Evolutionary conservation across 1,139 yeast genomes (phyloP).

Genomic region (Waltiozyma sp.): DNA sequence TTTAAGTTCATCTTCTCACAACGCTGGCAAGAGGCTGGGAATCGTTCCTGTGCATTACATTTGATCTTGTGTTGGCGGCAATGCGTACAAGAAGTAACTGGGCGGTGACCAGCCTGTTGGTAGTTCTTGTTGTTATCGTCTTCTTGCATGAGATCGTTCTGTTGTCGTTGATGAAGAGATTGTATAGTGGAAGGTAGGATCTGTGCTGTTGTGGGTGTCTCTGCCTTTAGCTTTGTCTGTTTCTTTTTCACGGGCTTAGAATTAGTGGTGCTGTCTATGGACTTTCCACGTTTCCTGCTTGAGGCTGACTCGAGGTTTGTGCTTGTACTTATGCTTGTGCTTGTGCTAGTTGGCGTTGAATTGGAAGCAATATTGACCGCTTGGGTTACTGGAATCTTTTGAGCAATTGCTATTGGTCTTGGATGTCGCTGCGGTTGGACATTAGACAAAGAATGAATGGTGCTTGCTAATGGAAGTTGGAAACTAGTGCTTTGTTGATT

Average conservation of each 20-base stretch:
- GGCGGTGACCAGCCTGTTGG: conserved; percentile 48
- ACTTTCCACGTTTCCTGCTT: conserved; percentile 1
- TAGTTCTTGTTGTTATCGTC: conserved; percentile 2
- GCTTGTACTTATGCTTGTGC: neutral
- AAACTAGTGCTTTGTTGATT: conserved; percentile 3
- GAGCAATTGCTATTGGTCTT: conserved; percentile 8
- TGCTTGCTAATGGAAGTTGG: conserved; percentile 2
- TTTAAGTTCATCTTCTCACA: conserved; percentile 70
- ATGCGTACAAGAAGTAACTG: conserved; percentile 87
- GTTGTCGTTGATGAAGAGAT: neutral
- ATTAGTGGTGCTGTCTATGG: conserved; percentile 8
- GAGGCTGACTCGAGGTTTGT: neutral
- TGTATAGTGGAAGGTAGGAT: conserved; percentile 5
- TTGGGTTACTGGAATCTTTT: conserved; percentile 3
- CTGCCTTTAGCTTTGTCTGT: neutral
- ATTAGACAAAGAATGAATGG: neutral
- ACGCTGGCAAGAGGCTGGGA: conserved; percentile 73
- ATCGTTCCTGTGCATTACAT: conserved; percentile 81
- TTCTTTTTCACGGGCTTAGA: conserved; percentile 11
- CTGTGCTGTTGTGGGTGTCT: conserved; percentile 3
- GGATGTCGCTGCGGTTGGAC: conserved; percentile 7
- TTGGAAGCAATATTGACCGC: neutral
- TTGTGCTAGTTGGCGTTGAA: neutral
- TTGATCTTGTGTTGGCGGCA: conserved; percentile 92
- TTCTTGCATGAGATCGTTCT: conserved; percentile 1